Base-by-base conservation (phyloP, 1,284 basidiomycete species). In the Tranzscheliella williamsii region DNA sequence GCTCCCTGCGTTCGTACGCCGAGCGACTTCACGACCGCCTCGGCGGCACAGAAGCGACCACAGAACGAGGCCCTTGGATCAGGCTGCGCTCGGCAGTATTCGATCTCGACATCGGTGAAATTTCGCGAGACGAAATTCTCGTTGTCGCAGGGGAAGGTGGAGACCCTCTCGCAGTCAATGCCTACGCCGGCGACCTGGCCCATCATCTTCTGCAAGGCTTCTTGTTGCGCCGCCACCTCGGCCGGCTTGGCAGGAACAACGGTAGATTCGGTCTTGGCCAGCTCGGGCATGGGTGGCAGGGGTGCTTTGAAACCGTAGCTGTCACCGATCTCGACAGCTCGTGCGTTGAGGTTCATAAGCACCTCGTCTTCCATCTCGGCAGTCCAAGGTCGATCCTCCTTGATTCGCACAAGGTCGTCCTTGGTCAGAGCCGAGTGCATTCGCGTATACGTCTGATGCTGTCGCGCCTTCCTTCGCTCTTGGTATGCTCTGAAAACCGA, bases 11-110 rank as follows among this genome's bases (percentile, higher is more conserved):
- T 92, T 17, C 86, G 81, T 31, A 93, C 87, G 24, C 90, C 89
- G 13, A 98, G 84, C n/a, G 91, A 89, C 82, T 98, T 98, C 86
- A 98, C 96, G 42, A 93, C 89, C 11, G 93, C 94, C 79, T 98
- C 95, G 80, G 97, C 98, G 38, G 91, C 93, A 37, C 86, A 90
- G 92, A 95, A 98, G 62, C 93, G 88, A 41, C 90, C 93, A 29
- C 93, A 92, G 77, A 95, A 93, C 8, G 93, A 96, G 4, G 94
- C 88, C 1, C 84, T 80, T 16, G 90, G 86, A 53, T 90, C 89
- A 0, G 95, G 87, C 73, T 96, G 91, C n/a, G 84, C 72, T 42
- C 81, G 82, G 81, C 94, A 97, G 82, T 97, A 96, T 13, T 83
- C 80, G 67, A 88, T 84, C 81, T 98, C 94, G 21, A 83, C 86